phyloP scores from a whole-genome alignment of 2,329 filamentous ascomycete species.

The Cladosporium sp. region DNA sequence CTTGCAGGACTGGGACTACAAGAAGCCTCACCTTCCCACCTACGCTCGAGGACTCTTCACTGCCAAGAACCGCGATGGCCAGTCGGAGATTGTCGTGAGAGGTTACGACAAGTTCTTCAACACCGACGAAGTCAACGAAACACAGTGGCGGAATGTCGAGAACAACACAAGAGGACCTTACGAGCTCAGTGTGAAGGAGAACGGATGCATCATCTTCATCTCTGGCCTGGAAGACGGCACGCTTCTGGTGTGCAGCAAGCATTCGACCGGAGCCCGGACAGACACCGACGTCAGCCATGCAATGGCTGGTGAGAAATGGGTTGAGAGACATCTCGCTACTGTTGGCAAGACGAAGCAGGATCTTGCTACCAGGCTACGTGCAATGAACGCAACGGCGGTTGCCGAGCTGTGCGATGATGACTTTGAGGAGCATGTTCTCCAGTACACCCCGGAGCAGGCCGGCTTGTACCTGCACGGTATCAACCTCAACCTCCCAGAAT shows the following conservation, averaged over 20 bases:
- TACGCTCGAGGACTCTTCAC: constrained; percentile 94
- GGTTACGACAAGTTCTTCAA: constrained; percentile 99
- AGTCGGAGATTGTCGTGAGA: constrained; percentile 72
- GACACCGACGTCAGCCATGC: constrained; percentile 76
- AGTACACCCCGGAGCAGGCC: constrained; percentile 73
- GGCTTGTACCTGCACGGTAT: constrained; percentile 94
- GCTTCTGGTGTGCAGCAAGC: constrained; percentile 95
- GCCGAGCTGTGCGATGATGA: constrained; percentile 92
- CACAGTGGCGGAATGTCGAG: constrained; percentile 75
- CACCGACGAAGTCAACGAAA: constrained; percentile 70
- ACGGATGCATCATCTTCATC: constrained; percentile 99
- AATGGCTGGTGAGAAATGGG: constrained; percentile 70
- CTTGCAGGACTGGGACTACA: constrained; percentile 94
- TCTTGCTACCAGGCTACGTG: constrained; percentile 66
- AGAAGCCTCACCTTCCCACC: constrained; percentile 74
- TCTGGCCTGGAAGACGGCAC: constrained; percentile 84
- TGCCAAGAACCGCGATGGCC: constrained; percentile 57
- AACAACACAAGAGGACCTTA: constrained; percentile 76
- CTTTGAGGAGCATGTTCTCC: constrained; percentile 95
- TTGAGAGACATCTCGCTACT: constrained; percentile 69
- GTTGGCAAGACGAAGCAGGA: constrained; percentile 75
- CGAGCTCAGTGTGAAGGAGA: constrained; percentile 94
- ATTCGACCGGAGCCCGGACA: constrained; percentile 77
- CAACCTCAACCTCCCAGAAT: constrained; percentile 90
- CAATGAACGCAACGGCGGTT: constrained; percentile 86